phyloP scores from a whole-genome alignment of 225 moss, liverwort and hornwort species.

The Asterella californica region DNA sequence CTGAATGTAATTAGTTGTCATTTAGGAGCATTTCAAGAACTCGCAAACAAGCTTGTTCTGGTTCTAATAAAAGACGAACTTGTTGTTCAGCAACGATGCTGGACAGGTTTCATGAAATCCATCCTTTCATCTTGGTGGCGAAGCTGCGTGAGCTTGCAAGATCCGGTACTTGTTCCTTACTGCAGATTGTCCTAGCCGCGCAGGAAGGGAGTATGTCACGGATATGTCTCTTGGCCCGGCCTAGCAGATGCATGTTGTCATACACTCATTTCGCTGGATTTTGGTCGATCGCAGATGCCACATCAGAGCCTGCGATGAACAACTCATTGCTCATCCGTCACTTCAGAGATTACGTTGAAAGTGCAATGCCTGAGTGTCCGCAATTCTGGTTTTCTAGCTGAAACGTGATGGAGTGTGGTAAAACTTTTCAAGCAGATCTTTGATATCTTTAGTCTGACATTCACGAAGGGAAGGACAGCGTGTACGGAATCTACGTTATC shows the following conservation, averaged over 20 bases:
- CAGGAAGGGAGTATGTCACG: background rate
- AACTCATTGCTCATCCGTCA: too few relatives aligned
- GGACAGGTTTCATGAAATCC: background rate
- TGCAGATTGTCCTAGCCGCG: background rate
- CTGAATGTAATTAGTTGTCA: background rate
- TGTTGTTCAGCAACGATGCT: background rate
- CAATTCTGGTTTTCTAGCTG: too few relatives aligned
- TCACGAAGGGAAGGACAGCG: too few relatives aligned
- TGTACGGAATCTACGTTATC: too few relatives aligned
- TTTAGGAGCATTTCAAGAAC: background rate
- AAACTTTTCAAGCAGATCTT: too few relatives aligned
- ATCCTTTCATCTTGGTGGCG: background rate
- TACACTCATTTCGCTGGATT: too few relatives aligned
- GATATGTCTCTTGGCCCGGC: background rate
- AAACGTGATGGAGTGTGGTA: too few relatives aligned
- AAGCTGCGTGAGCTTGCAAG: background rate
- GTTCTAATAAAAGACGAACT: background rate
- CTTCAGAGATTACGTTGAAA: too few relatives aligned
- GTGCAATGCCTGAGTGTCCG: too few relatives aligned
- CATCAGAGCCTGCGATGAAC: too few relatives aligned
- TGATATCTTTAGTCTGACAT: too few relatives aligned
- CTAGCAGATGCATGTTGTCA: background rate
- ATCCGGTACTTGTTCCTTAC: background rate
- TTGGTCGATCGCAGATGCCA: too few relatives aligned
- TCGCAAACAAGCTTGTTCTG: background rate